Percentiles rank a stretch among this genome's conserved stretches.
Conservation (phyloP, 2,329 filamentous ascomycete genomes). For the Orbilia quercus region DNA sequence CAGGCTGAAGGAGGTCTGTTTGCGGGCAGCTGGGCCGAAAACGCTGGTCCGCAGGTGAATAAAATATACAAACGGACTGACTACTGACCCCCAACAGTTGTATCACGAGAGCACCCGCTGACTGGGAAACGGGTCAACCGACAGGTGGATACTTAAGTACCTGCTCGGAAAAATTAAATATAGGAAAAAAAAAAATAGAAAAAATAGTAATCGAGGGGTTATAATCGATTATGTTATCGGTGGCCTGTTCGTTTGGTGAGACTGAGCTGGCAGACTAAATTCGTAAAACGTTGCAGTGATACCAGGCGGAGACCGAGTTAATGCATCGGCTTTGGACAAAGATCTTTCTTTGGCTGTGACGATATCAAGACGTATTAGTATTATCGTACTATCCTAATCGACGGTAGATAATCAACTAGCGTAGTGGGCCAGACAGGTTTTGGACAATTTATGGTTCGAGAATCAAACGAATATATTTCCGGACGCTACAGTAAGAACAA, state of each 20-base stretch:
- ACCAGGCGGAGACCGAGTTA: not conserved
- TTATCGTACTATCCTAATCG: no score
- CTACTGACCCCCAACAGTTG: conserved; percentile 29
- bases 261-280: conserved; percentile 10
- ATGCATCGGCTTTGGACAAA: not conserved
- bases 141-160: no score
- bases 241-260: conserved; percentile 32
- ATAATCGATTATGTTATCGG: not conserved
- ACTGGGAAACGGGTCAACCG: conserved; percentile 23
- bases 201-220: not conserved
- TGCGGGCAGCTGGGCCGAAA: conserved; percentile 51
- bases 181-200: no score
- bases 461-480: no score
- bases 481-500: no score
- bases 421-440: no score
- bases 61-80: not conserved
- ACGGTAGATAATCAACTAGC: no score
- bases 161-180: not conserved
- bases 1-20: conserved; percentile 20
- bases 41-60: conserved; percentile 21
- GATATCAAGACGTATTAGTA: conserved; percentile 25
- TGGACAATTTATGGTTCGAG: no score
- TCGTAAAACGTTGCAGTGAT: not conserved
- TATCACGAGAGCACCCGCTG: conserved; percentile 56
- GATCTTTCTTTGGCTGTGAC: conserved; percentile 34